Conservation (phyloP, 768 basidiomycete species). For the Russula dissimulans region DNA sequence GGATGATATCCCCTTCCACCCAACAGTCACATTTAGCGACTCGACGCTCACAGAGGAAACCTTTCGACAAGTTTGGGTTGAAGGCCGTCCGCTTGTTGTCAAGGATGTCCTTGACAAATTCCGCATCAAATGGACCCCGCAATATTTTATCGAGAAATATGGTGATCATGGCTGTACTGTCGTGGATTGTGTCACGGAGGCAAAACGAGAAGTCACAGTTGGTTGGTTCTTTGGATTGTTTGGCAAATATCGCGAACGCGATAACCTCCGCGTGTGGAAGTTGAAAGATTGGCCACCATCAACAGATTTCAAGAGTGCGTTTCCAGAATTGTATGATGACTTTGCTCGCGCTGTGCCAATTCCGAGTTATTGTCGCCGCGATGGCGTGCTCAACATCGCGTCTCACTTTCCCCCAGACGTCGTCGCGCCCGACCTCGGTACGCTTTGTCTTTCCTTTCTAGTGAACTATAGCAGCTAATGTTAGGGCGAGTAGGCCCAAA, state of each 20-base stretch:
- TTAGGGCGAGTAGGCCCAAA: constrained; percentile 60
- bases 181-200: constrained; percentile 26
- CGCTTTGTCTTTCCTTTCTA: constrained; percentile 13
- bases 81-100: constrained; percentile 72
- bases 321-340: constrained; percentile 80
- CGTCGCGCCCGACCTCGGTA: constrained; percentile 71
- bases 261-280: constrained; percentile 50
- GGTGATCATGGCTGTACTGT: constrained; percentile 57
- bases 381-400: constrained; percentile 80
- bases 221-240: constrained; percentile 15
- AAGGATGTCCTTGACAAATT: constrained; percentile 57
- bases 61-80: constrained; percentile 63
- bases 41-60: constrained; percentile 44
- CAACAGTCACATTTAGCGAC: constrained; percentile 39
- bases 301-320: constrained; percentile 70
- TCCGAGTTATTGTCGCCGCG: constrained; percentile 79
- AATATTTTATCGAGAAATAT: constrained; percentile 66
- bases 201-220: constrained; percentile 11
- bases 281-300: constrained; percentile 78
- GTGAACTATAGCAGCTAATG: neutral
- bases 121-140: constrained; percentile 69
- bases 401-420: constrained; percentile 83
- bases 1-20: constrained; percentile 33
- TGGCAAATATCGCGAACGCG: constrained; percentile 28
- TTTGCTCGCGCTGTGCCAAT: constrained; percentile 78